Base-by-base conservation (phyloP, 2,329 filamentous ascomycete genomes). In the Fusarium cicatricum region DNA sequence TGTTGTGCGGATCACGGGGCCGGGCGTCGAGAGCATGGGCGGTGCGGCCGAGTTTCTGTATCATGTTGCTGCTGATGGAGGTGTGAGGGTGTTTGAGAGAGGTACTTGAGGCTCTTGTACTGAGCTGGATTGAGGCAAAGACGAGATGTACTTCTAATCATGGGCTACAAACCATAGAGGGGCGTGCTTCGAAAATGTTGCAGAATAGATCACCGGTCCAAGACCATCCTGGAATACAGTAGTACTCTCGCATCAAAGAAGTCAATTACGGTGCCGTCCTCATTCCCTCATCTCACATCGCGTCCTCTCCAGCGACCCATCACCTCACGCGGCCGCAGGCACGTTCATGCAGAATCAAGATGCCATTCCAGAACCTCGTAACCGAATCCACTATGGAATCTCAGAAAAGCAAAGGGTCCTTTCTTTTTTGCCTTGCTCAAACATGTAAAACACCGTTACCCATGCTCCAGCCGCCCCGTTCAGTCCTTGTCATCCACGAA, bases 11-110 rank as follows among this genome's bases (percentile, higher is more conserved):
- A 81, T 95, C 43, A 93, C 90, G 15, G 80, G 82, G 38, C 71
- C 69, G 19, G 69, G 64, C 36, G 53, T 60, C 10, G 68, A 70
- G 23, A 60, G 46, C 26, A 66, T 58, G 17, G 67, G 78, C 2
- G 82, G 82, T 61, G 82, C 90, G 66, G 86, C 81, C 58, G 94
- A 97, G 76, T 83, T 90, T 69, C 70, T 97, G 71, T 97, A 96
- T 77, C 86, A 90, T 70, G 86, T 97, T 26, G 85, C 86, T 47
- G 85, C 86, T 10, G 92, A 97, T 77, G 91, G 91, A 1, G 84
- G 84, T 17, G 91, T 92, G 19, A 89, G 81, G 69, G 90, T 97
- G 8, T 97, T 97, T 80, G 91, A 91, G 70, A 84, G 92, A 70
- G 92, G 94, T 16, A 62, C 73, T 8, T 76, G 59, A 64, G 11